Evolutionary conservation across 2,329 filamentous ascomycete genomes (phyloP), one percentile per base, ranked within the genome.

Genomic region (Fusarium sp.): DNA sequence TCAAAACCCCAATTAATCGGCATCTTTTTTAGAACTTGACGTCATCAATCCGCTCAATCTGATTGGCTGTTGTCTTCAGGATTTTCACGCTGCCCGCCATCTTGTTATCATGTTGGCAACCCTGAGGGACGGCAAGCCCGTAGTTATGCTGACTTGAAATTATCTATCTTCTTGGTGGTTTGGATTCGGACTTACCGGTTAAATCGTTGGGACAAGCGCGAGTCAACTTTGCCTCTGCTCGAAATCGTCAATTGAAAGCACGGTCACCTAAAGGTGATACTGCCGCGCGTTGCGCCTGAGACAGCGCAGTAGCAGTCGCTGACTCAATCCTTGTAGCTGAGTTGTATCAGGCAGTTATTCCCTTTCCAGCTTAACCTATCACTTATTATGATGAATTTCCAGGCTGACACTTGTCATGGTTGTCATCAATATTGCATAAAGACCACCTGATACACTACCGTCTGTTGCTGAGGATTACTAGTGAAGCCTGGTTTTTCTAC

Each of bases 41-140:
- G 74, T 75, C 74, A 75, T 75, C 57, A 71, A 69, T 70, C 53
- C 34, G 40, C 20, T 24, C 29, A 30, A 12, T 27, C 10, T 75
- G 66, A 75, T 75, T 75, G 74, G 74, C 46, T 54, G 25, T 22
- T 34, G 20, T 27, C 56, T 66, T 63, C 55, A 61, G 41, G 52
- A 59, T 66, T 69, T 74, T 71, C 61, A 73, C 66, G 51, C 54
- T 65, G 57, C 56, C 53, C 65, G 52, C 58, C 57, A 58, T 60
- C 47, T 68, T 24, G 46, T 59, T 47, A 46, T 56, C 40, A 40
- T 67, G 44, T 46, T 56, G 55, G 44, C 56, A 70, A 68, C 66
- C 57, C 44, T 71, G 57, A 65, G 51, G 45, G 47, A 48, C 68
- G 68, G 68, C 68, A 27, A 71, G 60, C 46, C 68, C 68, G 68